phyloP scores from a whole-genome alignment of 331 rosid species.

The Quercus lobata region DNA sequence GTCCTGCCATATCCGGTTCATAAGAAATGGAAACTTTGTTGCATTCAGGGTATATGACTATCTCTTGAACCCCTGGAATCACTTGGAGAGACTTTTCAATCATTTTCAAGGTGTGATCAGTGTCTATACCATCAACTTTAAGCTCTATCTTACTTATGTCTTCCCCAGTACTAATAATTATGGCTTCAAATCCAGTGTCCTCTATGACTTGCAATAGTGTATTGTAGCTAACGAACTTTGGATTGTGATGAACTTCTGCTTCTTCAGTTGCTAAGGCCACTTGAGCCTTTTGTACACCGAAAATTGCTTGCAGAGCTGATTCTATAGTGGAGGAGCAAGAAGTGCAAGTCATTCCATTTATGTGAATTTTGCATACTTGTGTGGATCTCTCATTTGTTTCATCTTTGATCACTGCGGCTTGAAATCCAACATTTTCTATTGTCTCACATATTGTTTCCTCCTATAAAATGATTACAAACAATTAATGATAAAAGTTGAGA shows the following conservation, averaged over 20 bases:
- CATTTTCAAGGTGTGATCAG: constrained; percentile 29
- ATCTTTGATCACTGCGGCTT: constrained; percentile 44
- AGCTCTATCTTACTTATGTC: constrained; percentile 66
- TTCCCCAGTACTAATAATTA: constrained; percentile 51
- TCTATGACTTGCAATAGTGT: constrained; percentile 44
- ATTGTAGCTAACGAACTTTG: constrained; percentile 38
- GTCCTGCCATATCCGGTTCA: constrained; percentile 65
- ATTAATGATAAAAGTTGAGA: not conserved
- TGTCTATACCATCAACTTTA: constrained; percentile 43
- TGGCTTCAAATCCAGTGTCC: constrained; percentile 61
- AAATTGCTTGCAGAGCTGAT: constrained; percentile 42
- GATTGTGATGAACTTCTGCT: constrained; percentile 61
- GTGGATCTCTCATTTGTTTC: constrained; percentile 31
- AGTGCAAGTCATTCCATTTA: constrained; percentile 82
- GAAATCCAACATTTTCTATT: constrained; percentile 71
- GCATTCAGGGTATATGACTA: constrained; percentile 19
- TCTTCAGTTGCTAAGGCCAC: constrained; percentile 88
- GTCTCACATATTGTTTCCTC: constrained; percentile 70
- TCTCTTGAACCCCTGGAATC: constrained; percentile 55
- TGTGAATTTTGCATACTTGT: constrained; percentile 51
- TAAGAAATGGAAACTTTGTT: constrained; percentile 56
- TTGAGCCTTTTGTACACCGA: constrained; percentile 56
- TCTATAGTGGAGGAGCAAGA: constrained; percentile 68
- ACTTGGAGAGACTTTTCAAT: constrained; percentile 53
- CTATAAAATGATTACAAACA: constrained; percentile 17